Percentiles rank a stretch among this genome's conserved stretches.
Evolutionary conservation across 148 eudicot genomes (phyloP).

Genomic region (Vaccinium darrowii): DNA sequence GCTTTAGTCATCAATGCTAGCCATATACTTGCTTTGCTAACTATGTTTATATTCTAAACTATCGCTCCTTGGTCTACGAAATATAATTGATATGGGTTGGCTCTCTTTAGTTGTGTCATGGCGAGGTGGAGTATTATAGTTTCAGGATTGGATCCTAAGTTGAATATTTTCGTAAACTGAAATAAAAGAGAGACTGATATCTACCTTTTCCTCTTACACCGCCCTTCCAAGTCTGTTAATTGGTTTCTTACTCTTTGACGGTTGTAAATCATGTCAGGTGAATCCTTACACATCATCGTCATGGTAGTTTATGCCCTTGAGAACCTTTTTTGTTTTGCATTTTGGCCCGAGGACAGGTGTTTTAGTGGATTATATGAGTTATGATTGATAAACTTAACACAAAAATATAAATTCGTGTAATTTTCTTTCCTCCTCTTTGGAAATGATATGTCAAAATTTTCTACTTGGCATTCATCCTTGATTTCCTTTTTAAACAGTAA

Average conservation of each 20-base stretch:
- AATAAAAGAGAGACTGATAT: neutral
- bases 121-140: neutral
- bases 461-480: neutral
- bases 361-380: neutral
- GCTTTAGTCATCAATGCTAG: neutral
- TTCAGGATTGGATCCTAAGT: neutral
- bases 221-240: neutral
- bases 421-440: neutral
- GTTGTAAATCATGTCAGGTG: neutral
- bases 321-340: neutral
- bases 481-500: neutral
- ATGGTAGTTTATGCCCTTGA: constrained; percentile 2
- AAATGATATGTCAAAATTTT: neutral
- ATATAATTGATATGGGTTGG: neutral
- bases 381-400: neutral
- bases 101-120: neutral
- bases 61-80: neutral
- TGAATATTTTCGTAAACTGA: neutral
- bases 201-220: neutral
- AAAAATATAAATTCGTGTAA: neutral
- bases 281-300: neutral
- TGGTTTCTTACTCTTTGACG: constrained; percentile 2
- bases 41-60: neutral
- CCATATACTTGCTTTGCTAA: neutral
- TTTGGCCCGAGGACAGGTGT: neutral